phyloP scores from a whole-genome alignment of 108 stramenopile species.

The Cyclotella choctawhatcheeana region DNA sequence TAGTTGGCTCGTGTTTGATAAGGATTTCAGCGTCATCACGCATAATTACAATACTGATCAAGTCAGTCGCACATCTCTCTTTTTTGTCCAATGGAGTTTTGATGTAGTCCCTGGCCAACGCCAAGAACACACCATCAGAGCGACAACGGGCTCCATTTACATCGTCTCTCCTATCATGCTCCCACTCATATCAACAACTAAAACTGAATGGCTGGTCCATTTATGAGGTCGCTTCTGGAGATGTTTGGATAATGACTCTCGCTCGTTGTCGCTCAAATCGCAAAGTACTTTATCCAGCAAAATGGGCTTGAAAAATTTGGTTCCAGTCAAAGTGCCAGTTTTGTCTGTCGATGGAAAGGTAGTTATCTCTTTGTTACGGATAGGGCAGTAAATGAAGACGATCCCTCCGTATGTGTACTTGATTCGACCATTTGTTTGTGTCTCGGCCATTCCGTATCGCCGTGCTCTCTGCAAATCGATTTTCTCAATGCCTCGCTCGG shows the following conservation, averaged over 20 bases:
- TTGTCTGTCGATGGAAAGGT: slow-evolving; percentile 18
- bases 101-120: slow-evolving; percentile 26
- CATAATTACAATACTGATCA: slow-evolving; percentile 52
- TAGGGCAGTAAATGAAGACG: slow-evolving; percentile 56
- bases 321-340: slow-evolving; percentile 27
- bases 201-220: slow-evolving; percentile 25
- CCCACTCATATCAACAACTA: slow-evolving; percentile 31
- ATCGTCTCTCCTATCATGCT: slow-evolving; percentile 27
- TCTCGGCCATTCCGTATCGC: slow-evolving; percentile 54
- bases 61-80: slow-evolving; percentile 4
- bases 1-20: slow-evolving; percentile 35
- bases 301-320: slow-evolving; percentile 41
- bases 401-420: slow-evolving; percentile 59
- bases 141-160: slow-evolving; percentile 28
- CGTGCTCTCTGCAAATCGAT: slow-evolving; percentile 59
- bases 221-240: neutral
- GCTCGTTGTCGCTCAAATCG: slow-evolving; percentile 12
- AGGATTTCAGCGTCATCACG: slow-evolving; percentile 39
- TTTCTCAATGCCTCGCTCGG: slow-evolving; percentile 59
- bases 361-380: slow-evolving; percentile 46
- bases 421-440: slow-evolving; percentile 32
- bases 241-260: neutral
- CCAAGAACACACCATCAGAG: slow-evolving; percentile 27
- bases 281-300: slow-evolving; percentile 25
- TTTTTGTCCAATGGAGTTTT: slow-evolving; percentile 7